Percentiles rank a stretch among this genome's conserved stretches.
Evolutionary conservation across 257 asterid species (phyloP).

Genomic region (Solanum infundibuliforme): DNA sequence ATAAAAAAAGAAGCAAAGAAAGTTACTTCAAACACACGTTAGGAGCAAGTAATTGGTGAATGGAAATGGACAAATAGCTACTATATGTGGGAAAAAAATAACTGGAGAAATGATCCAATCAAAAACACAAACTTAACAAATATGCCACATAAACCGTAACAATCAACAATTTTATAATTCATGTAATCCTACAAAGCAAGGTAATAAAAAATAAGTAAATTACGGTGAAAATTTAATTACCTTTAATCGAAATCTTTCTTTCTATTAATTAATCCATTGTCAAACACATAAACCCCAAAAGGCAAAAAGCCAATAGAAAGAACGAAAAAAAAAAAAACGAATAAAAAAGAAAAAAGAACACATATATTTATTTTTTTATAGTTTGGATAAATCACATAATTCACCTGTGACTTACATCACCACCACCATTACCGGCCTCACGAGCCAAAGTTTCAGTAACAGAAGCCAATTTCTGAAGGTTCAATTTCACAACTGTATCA

Average conservation of each 20-base stretch:
- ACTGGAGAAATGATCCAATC: not conserved
- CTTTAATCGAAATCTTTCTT: not conserved
- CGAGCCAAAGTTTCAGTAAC: conserved; percentile 21
- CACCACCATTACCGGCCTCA: not conserved
- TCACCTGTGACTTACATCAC: not conserved
- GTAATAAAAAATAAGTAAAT: too few relatives aligned
- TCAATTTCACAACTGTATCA: conserved; percentile 71
- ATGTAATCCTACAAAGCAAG: not conserved
- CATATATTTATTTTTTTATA: not conserved
- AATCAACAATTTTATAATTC: not conserved
- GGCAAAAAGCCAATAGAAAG: not conserved
- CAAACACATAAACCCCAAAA: not conserved
- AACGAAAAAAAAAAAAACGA: not conserved
- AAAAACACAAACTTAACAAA: not conserved
- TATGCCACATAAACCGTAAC: not conserved
- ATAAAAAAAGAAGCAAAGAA: not conserved
- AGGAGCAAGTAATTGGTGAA: not conserved
- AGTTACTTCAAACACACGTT: not conserved
- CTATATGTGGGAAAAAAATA: not conserved
- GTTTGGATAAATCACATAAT: not conserved
- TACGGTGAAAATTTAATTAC: not conserved
- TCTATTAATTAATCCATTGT: not conserved
- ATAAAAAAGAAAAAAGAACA: not conserved
- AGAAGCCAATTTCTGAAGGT: conserved; percentile 70
- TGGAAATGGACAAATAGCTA: not conserved